Evolutionary conservation across 345 rosid species (phyloP), one percentile per base, ranked within the genome.

Genomic region (Dovyalis caffra): DNA sequence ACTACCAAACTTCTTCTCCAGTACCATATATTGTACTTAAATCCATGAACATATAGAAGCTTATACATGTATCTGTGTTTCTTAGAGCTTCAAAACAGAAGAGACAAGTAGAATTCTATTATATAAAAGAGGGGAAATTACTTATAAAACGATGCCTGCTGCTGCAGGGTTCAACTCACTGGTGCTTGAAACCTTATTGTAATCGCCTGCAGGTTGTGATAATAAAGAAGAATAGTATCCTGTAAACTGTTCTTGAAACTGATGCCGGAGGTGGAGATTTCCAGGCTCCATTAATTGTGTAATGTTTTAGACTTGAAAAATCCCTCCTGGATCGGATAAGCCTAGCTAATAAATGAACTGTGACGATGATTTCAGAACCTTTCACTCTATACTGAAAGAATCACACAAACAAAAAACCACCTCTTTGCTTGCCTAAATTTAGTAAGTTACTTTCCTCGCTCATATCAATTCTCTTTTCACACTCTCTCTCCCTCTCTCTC

Each of bases 261-360:
- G 82, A 51, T 67, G 73, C 18, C 75, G 78, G 43, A 31, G 51
- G 73, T 84, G 78, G 74, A 68, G 70, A 64, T 79, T 74, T 74
- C 78, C 65, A 77, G 74, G 77, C 62, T 82, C 85, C 87, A 85
- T 84, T 25, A 7, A 85, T 84, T 25, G 4, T 38, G 18, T 23
- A 20, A 40, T 20, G 1, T 18, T 9, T 2, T n/a, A 66, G 69
- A 37, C 45, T 53, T 53, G 26, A 38, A 64, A n/a, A n/a, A 66
- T 35, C 23, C 69, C 31, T 64, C n/a, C n/a, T n/a, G n/a, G n/a
- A n/a, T n/a, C n/a, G 8, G 15, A 9, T 33, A 64, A 64, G 40
- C 67, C 23, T 31, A n/a, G n/a, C n/a, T n/a, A 64, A 64, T 0
- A 64, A 32, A 14, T 32, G 8, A 18, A 18, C 5, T n/a, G 12